Evolutionary conservation across 1,284 basidiomycete genomes (phyloP).

Genomic region (Fomitopsis palustris): DNA sequence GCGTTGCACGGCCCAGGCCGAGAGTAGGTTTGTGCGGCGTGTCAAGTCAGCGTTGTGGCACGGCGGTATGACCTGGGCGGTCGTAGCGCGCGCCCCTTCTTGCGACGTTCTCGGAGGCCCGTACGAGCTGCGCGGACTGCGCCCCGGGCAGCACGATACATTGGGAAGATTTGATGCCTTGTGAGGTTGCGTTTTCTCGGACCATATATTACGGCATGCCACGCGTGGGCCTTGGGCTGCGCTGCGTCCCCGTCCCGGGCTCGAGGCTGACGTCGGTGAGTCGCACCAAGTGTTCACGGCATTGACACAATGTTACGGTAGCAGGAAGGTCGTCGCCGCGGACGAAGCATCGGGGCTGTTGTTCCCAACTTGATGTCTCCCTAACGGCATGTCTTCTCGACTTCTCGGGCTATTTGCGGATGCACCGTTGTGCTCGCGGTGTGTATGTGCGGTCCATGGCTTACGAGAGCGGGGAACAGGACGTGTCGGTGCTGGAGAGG

Average conservation of each 20-base stretch:
- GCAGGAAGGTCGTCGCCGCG: no score
- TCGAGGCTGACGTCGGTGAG: neutral
- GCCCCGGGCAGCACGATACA: neutral
- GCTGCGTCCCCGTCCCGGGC: neutral
- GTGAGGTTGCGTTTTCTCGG: neutral
- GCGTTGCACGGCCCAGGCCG: neutral
- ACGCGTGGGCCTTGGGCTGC: neutral
- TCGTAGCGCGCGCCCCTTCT: neutral
- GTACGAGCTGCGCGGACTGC: neutral
- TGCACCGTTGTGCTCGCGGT: no score
- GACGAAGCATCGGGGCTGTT: no score
- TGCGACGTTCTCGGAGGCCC: neutral
- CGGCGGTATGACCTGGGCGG: neutral
- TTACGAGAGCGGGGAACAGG: no score
- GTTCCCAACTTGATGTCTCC: no score
- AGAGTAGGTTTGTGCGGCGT: neutral
- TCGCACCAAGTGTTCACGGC: no score
- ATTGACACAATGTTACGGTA: no score
- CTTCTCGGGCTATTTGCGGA: no score
- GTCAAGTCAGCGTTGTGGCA: neutral
- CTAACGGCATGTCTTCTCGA: no score
- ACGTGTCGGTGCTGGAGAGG: no score
- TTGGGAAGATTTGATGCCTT: neutral
- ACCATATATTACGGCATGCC: neutral
- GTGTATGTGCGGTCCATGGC: no score